Base-by-base conservation (phyloP, 2,329 filamentous ascomycete species). In the Lachnellula arida region DNA sequence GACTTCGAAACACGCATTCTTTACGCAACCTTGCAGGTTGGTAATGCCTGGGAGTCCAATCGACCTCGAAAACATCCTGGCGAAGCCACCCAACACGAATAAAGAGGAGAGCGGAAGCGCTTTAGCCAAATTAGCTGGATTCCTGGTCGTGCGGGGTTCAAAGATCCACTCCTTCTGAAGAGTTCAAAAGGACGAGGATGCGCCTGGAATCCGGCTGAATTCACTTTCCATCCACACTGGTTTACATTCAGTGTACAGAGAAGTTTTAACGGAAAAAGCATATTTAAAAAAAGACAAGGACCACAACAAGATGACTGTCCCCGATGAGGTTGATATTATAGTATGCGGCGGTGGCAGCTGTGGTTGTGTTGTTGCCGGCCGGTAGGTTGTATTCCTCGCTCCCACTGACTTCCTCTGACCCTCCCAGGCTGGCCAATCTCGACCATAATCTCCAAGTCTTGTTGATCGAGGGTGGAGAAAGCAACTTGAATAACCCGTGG, bases 391-490 rank as follows among this genome's bases (percentile, higher is more conserved):
- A 22, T 17, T 5, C 11, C 12, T 51, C 28, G 8, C 2, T 23
- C 6, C 15, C 11, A 8, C 34, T 46, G 28, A 43, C 4, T 32
- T 23, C 44, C 53, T 55, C 22, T 19, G 63, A 15, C 22, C 12
- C 22, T 37, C 71, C 79, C 4, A 76, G 78, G 17, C 73, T 77
- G 58, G 76, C 78, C 1, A 76, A 80, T 51, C 76, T 77, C 0
- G 70, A 71, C 12, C 71, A 81, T 5, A 75, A 74, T 14, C 65
- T 68, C 35, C 63, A 68, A 17, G 75, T 82, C 42, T 70, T 82
- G 28, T 71, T 84, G 15, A 76, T 83, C 56, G 81, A 84, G 63
- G 72, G 72, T 32, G 81, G 81, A 5, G 74, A 74, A 35, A 78
- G 81, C 66, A 82, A 78, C 60, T 74, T 77, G 60, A 73, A 79